Percentiles rank a stretch among this genome's conserved stretches.
Conservation (phyloP, 2,329 filamentous ascomycete genomes). For the Arthrobotrys musiformis region DNA sequence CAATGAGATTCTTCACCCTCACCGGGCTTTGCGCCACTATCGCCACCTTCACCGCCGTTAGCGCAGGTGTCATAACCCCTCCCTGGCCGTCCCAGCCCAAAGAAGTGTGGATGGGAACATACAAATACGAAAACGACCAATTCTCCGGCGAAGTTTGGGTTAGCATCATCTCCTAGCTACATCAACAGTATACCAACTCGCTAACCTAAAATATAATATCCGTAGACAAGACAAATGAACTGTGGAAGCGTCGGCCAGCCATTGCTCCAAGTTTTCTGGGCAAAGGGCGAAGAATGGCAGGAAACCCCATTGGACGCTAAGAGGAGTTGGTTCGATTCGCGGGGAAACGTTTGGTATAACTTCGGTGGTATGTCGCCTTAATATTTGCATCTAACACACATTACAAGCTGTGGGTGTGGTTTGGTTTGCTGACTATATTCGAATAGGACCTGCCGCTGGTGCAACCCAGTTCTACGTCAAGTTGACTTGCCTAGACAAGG, state of each 20-base stretch:
- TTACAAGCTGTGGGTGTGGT: too few species aligned
- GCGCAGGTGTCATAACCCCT: neutral
- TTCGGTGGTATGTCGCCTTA: neutral
- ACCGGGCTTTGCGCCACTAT: neutral
- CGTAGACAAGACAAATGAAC: constrained; percentile 10
- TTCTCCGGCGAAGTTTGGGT: constrained; percentile 21
- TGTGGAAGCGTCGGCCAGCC: constrained; percentile 1
- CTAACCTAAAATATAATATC: neutral
- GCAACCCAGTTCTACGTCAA: constrained; percentile 19
- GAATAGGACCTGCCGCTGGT: neutral
- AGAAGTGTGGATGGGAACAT: constrained; percentile 11
- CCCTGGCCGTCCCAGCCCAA: neutral
- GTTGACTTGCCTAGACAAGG: neutral
- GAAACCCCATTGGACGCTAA: neutral
- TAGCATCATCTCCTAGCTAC: neutral
- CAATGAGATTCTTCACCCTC: neutral
- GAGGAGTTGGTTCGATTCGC: constrained; percentile 6
- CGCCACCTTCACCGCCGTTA: neutral
- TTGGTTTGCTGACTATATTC: neutral
- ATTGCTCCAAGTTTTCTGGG: constrained; percentile 1
- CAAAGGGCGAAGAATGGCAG: constrained; percentile 3
- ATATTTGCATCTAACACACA: too few species aligned
- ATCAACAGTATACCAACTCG: too few species aligned
- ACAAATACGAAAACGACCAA: neutral
- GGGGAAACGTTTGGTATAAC: constrained; percentile 3